phyloP scores from a whole-genome alignment of 2,329 filamentous ascomycete genomes.

The Myrmaecium sp. region DNA sequence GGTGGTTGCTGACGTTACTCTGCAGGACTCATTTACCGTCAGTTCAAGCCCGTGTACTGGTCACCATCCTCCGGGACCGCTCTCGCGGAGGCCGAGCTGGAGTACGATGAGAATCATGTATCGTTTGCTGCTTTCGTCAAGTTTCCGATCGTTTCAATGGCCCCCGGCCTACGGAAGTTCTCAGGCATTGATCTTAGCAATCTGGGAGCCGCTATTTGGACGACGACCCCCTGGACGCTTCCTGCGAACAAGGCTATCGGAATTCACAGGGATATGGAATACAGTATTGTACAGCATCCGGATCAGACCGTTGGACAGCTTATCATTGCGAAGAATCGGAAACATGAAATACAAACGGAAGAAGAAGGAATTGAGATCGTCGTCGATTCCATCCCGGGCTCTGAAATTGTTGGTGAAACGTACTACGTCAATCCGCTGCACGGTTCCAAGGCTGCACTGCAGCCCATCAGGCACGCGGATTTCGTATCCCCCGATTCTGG shows the following conservation, averaged over 20 bases:
- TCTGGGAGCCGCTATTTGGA: conserved; percentile 85
- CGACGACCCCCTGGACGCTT: conserved; percentile 93
- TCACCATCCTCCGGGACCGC: conserved; percentile 64
- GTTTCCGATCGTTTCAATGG: conserved; percentile 46
- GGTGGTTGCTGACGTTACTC: conserved; percentile 1
- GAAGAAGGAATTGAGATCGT: conserved; percentile 29
- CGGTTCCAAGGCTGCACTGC: conserved; percentile 36
- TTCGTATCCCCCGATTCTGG: conserved; percentile 88
- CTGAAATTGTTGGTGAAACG: conserved; percentile 42
- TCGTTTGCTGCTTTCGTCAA: conserved; percentile 63
- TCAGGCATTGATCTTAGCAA: conserved; percentile 18
- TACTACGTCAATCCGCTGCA: conserved; percentile 57
- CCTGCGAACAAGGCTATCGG: conserved; percentile 86
- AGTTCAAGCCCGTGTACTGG: conserved; percentile 76
- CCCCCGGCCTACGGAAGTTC: conserved; percentile 17
- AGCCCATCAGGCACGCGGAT: conserved; percentile 64
- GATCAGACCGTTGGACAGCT: conserved; percentile 35
- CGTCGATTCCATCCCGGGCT: conserved; percentile 42
- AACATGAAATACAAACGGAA: conserved; percentile 35
- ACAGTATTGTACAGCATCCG: conserved; percentile 42
- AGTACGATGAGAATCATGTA: conserved; percentile 60
- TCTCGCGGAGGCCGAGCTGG: conserved; percentile 68
- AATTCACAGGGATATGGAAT: conserved; percentile 56
- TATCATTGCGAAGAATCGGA: conserved; percentile 53
- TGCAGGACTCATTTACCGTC: conserved; percentile 53